Evolutionary conservation across 306 rosid genomes (phyloP), one percentile per base, ranked within the genome.

Genomic region (cucumber (Cucumis sativus)): DNA sequence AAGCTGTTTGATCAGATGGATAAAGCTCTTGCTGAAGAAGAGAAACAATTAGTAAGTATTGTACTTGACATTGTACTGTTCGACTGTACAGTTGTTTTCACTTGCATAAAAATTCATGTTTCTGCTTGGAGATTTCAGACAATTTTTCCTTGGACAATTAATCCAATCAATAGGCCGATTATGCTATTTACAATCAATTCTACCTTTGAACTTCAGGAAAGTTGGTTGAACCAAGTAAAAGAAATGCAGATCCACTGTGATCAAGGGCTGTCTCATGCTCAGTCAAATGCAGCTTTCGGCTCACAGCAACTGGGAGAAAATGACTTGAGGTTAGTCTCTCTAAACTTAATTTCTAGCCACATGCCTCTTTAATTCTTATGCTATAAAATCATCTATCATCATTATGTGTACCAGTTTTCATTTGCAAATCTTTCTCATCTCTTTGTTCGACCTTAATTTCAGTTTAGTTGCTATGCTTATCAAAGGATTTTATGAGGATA

Each of bases 151-250:
- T 54, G 62, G 10, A 28, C 39, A 21, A 45, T 15, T 6, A 69
- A 45, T 69, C 37, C 57, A 25, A 25, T 71, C 40, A 39, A 17
- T 28, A 56, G 63, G 71, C 72, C 35, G 72, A 79, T 72, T 43
- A 56, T 78, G 54, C 61, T 77, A 30, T 47, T n/a, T 75, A 57
- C 62, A 73, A 55, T 71, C 41, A 55, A 68, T 66, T 54, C 55
- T 79, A 81, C 76, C 79, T 59, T 47, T 69, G 81, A 51, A 75
- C 87, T 86, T 85, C 91, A 95, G 99, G 97, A 90, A 88, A 82
- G 87, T 86, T 95, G 97, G 97, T 87, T 88, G 84, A 90, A 86
- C 81, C 93, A 95, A 89, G 91, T 95, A 63, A 92, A 86, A 83
- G 97, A 95, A 81, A 92, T 92, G 88, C 97, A 90, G 69, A 28